Evolutionary conservation across 805 yeast genomes (phyloP).

Genomic region (Pichia membranifaciens): DNA sequence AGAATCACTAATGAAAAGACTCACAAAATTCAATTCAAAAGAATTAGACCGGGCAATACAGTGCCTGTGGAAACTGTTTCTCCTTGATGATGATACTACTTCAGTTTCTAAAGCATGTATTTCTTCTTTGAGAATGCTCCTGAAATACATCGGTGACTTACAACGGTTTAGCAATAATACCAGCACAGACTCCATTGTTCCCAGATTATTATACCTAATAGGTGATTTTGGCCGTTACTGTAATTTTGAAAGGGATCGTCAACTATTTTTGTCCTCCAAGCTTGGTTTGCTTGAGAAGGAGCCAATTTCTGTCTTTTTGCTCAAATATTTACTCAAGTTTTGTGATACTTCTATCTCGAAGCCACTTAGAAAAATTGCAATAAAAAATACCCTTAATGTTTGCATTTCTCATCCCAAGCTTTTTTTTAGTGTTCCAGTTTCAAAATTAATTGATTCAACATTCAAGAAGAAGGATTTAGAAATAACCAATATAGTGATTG

Average conservation of each 20-base stretch:
- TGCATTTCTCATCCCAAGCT: conserved; percentile 60
- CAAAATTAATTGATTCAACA: conserved; percentile 47
- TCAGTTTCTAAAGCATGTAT: conserved; percentile 58
- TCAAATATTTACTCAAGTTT: conserved; percentile 54
- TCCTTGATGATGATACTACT: conserved; percentile 37
- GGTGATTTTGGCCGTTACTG: conserved; percentile 72
- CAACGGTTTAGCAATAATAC: conserved; percentile 10
- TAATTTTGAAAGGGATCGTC: conserved; percentile 44
- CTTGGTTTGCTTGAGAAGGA: conserved; percentile 46
- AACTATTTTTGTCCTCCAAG: conserved; percentile 33
- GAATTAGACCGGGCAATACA: conserved; percentile 76
- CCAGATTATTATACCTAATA: conserved; percentile 53
- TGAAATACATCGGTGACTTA: conserved; percentile 37
- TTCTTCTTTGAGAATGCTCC: conserved; percentile 49
- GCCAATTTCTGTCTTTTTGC: conserved; percentile 49
- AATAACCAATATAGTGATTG: conserved; percentile 46
- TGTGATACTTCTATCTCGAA: conserved; percentile 31
- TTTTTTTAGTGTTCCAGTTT: conserved; percentile 52
- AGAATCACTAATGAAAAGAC: conserved; percentile 42
- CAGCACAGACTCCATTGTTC: conserved; percentile 40
- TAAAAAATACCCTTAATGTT: conserved; percentile 51
- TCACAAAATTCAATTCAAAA: conserved; percentile 53
- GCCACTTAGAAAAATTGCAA: conserved; percentile 43
- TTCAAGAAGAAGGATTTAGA: conserved; percentile 35
- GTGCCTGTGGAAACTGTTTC: conserved; percentile 52